These are phyloP conservation scores for Cladosporium sp. DNA, from an alignment of 2,329 filamentous ascomycete species.

Conservation along the genomic window DNA sequence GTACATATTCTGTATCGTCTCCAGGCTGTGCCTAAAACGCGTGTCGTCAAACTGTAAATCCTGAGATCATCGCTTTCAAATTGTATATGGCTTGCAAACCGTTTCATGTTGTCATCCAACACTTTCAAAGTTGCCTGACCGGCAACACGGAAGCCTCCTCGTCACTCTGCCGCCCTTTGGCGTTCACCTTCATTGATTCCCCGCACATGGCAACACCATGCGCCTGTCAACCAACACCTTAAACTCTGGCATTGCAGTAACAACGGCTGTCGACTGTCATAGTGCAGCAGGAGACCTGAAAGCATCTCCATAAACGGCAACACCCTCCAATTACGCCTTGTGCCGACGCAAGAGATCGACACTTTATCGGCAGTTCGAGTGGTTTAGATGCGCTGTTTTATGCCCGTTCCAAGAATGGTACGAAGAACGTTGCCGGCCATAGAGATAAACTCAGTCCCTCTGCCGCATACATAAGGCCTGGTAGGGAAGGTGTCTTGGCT, in stretches of 20 bases:
- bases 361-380: background rate
- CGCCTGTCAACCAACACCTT: background rate
- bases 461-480: background rate
- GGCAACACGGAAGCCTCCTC: background rate
- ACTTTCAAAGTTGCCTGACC: background rate
- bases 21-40: background rate
- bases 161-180: background rate
- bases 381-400: background rate
- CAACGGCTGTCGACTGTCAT: background rate
- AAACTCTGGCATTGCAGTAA: background rate
- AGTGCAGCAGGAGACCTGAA: background rate
- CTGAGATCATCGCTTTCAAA: background rate
- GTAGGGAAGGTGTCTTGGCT: background rate
- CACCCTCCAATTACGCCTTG: background rate
- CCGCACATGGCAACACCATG: background rate
- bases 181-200: background rate
- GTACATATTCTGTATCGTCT: background rate
- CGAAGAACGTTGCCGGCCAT: background rate
- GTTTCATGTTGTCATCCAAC: background rate
- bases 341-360: background rate
- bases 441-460: background rate
- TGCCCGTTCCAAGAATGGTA: background rate
- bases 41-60: background rate
- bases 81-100: background rate
- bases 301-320: background rate